Evolutionary conservation across 306 rosid species (phyloP).

Genomic region (Acacia crassicarpa): DNA sequence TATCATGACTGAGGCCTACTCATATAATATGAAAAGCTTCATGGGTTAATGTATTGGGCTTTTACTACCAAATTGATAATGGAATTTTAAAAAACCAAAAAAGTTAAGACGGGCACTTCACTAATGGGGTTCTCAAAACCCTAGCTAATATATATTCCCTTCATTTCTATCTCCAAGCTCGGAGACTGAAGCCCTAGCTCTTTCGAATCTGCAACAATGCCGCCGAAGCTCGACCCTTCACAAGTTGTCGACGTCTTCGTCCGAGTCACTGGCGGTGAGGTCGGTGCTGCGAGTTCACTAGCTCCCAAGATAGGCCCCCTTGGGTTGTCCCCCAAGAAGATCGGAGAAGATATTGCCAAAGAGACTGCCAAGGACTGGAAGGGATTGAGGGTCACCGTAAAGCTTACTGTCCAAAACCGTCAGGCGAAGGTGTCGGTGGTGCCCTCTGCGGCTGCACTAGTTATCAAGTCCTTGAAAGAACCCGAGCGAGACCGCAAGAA

Average conservation of each 20-base stretch:
- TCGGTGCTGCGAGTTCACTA: conserved; percentile 83
- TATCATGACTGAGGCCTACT: background rate
- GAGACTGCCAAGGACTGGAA: conserved; percentile 91
- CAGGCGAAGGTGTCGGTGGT: conserved; percentile 83
- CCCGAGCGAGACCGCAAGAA: conserved; percentile 85
- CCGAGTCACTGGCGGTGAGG: conserved; percentile 85
- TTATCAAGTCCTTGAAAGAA: conserved; percentile 79
- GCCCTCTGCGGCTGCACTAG: conserved; percentile 83
- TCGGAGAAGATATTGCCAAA: conserved; percentile 88
- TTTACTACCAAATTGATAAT: background rate
- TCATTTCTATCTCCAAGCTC: rapidly evolving
- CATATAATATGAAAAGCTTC: background rate
- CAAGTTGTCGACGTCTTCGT: conserved; percentile 78
- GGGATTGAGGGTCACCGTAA: conserved; percentile 78
- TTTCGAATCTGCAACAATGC: conserved; percentile 44
- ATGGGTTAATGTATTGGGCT: background rate
- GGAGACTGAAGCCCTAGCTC: conserved; percentile 19
- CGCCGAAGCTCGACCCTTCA: conserved; percentile 82
- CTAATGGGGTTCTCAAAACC: conserved; percentile 21
- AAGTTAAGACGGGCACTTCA: conserved; percentile 7
- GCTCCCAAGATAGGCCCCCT: conserved; percentile 92
- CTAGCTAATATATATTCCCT: conserved; percentile 22
- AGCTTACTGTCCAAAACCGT: conserved; percentile 84
- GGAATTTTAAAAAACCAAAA: background rate
- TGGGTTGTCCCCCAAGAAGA: conserved; percentile 86